Evolutionary conservation across 2,329 filamentous ascomycete species (phyloP), one percentile per base, ranked within the genome.

Genomic region (Ramularia collo-cygni): DNA sequence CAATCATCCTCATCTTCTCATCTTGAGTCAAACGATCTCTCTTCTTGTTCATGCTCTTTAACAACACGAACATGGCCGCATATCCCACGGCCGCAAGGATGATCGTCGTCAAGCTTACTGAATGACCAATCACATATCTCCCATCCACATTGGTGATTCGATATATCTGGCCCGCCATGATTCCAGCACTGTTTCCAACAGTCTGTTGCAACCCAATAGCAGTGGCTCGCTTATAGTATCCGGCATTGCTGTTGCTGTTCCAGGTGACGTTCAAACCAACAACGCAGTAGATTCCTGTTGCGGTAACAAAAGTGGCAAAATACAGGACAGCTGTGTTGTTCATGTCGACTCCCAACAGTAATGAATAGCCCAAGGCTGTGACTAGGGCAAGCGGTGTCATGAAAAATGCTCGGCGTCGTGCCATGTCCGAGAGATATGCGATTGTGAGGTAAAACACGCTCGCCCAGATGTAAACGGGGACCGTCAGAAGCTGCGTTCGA

Each of bases 151-250:
- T 40, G 29, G 19, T 34, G 3, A 40, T 15, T 13, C 38, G 38
- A 35, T 40, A 35, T 15, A 35, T 35, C 24, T 41, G 33, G 18
- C 81, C 76, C 3, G 80, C 74, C 78, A 86, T 81, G 48, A 88
- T 81, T 2, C 84, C 84, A 8, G 78, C 74, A 12, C 71, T 69
- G 49, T 87, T 88, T 3, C 81, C 82, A 36, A 80, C 72, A 0
- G 76, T 83, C 26, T 86, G 66, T 57, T 86, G 81, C 58, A 87
- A 56, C 0, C 80, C 83, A 1, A 76, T 83, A 0, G 80, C 81
- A 0, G 80, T 82, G 0, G 82, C 82, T 26, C 83, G 69, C 61
- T 88, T 88, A 5, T 82, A 83, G 49, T 87, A 88, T 7, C 83
- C 70, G 1, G 84, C 83, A 8, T 74, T 72, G 43, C 85, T 87